A percentile compares a stretch with the other conserved stretches of the same genome.
Evolutionary conservation across 192 early-diverging fungal species (phyloP).

Genomic region (Rhizoclosmatium sp.): DNA sequence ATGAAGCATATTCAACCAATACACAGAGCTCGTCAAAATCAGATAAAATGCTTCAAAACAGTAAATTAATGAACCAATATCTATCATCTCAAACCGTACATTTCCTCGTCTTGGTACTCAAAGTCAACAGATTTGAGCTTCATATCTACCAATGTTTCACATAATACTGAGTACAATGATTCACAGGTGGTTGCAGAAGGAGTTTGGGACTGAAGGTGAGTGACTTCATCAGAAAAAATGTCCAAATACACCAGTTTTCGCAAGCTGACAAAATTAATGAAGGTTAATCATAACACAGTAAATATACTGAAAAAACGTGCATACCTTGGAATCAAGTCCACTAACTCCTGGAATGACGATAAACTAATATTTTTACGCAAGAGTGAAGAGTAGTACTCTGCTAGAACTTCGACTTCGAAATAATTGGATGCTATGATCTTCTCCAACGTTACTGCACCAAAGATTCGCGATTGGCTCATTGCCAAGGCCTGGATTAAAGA

Average conservation of each 20-base stretch:
- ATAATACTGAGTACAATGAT: conserved; percentile 5
- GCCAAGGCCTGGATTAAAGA: not conserved
- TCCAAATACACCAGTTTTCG: conserved; percentile 8
- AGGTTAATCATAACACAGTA: not conserved
- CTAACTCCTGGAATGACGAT: not conserved
- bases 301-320: conserved; percentile 7
- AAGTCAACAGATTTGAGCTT: conserved; percentile 39
- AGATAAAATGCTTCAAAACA: conserved; percentile 6
- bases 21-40: conserved; percentile 27
- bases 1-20: conserved; percentile 1
- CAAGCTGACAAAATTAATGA: conserved; percentile 7
- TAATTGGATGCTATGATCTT: conserved; percentile 16
- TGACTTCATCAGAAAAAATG: conserved; percentile 31
- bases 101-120: conserved; percentile 49
- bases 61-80: not conserved
- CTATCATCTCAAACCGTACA: conserved; percentile 11
- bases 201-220: not conserved
- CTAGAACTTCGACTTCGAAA: not conserved
- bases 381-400: conserved; percentile 3
- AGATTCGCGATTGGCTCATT: not conserved
- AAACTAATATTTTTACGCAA: not conserved
- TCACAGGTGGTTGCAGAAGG: not conserved
- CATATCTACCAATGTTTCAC: not conserved
- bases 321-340: conserved; percentile 5
- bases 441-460: not conserved